Percentiles rank a stretch among this genome's conserved stretches.
These are phyloP conservation scores for Hypoxylon rubiginosum DNA, from an alignment of 2,329 filamentous ascomycete species.

Conservation along the genomic window DNA sequence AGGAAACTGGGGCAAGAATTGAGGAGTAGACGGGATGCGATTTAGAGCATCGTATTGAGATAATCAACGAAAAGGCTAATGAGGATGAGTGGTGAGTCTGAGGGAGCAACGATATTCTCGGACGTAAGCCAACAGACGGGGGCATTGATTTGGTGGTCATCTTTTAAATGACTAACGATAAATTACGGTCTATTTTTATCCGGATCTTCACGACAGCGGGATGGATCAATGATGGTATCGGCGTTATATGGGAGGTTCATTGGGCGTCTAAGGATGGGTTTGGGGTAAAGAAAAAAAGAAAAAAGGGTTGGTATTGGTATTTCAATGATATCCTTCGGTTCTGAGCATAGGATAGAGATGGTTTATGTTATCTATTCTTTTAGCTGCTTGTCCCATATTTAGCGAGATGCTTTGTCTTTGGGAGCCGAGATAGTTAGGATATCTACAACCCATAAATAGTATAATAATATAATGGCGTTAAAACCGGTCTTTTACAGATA, in stretches of 20 bases:
- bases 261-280: conserved; percentile 23
- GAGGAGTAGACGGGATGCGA: conserved; percentile 9
- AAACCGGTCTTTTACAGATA: neutral
- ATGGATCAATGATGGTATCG: conserved; percentile 6
- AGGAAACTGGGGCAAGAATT: conserved; percentile 23
- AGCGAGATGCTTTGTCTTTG: conserved; percentile 18
- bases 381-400: conserved; percentile 18
- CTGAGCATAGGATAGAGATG: conserved; percentile 23
- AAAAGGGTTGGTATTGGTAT: conserved; percentile 26
- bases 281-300: conserved; percentile 7
- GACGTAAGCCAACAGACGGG: neutral
- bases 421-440: conserved; percentile 17
- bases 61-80: conserved; percentile 32
- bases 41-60: neutral
- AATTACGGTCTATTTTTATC: conserved; percentile 25
- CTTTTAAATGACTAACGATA: conserved; percentile 14
- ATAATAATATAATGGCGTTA: conserved; percentile 35
- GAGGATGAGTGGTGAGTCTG: conserved; percentile 26
- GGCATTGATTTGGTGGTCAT: neutral
- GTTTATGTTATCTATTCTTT: conserved; percentile 16
- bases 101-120: neutral
- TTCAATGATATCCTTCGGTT: conserved; percentile 33
- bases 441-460: conserved; percentile 22
- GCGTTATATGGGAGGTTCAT: conserved; percentile 22
- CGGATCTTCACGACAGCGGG: conserved; percentile 10